Evolutionary conservation across 1,284 basidiomycete genomes (phyloP).

Genomic region (Puccinia triticina): DNA sequence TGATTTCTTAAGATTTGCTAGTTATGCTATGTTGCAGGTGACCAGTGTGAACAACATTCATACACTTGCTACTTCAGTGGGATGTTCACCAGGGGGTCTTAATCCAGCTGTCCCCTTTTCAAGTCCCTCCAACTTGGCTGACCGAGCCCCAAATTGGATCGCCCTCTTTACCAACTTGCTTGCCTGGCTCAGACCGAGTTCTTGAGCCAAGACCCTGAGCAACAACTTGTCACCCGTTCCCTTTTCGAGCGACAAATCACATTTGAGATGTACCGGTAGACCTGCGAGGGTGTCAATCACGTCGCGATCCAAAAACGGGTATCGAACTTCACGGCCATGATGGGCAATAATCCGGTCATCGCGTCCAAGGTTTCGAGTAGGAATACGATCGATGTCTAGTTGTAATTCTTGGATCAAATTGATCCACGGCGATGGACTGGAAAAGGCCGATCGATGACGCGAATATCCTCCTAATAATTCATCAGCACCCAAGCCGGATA

Average conservation of each 20-base stretch:
- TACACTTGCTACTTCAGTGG: no score
- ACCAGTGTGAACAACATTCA: no score
- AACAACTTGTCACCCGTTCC: constrained; percentile 43
- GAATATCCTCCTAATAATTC: constrained; percentile 93
- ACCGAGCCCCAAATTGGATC: constrained; percentile 45
- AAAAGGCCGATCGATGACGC: constrained; percentile 78
- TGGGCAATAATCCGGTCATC: constrained; percentile 44
- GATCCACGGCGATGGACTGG: constrained; percentile 36
- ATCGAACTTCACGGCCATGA: constrained; percentile 38
- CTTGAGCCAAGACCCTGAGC: constrained; percentile 17
- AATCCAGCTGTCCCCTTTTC: constrained; percentile 35
- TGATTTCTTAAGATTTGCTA: no score
- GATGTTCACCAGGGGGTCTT: no score
- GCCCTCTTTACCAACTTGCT: constrained; percentile 41
- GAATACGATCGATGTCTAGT: constrained; percentile 43
- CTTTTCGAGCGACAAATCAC: constrained; percentile 21
- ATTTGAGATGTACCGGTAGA: constrained; percentile 43
- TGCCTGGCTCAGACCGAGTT: constrained; percentile 28
- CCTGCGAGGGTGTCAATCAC: constrained; percentile 29
- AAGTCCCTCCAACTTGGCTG: constrained; percentile 35
- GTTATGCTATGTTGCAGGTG: no score
- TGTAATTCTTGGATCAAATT: constrained; percentile 39
- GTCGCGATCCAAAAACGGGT: constrained; percentile 38
- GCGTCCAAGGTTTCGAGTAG: constrained; percentile 40
- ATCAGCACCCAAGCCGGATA: constrained; percentile 92